These are phyloP conservation scores for Nematodospora valgi DNA, from an alignment of 805 yeast genomes.

Conservation along the genomic window DNA sequence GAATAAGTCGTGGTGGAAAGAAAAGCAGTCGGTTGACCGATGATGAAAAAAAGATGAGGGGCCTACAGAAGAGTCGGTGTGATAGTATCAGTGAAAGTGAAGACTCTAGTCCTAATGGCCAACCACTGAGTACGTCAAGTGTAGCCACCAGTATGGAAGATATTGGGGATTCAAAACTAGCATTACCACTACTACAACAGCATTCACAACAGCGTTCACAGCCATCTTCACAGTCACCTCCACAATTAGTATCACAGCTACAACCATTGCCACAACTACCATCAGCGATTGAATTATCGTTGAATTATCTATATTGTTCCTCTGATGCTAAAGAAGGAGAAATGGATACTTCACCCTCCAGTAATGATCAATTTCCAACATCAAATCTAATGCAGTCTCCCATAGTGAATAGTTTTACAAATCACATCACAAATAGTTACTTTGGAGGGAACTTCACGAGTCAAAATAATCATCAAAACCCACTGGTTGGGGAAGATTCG, in stretches of 20 bases:
- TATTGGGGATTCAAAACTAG: too few species aligned
- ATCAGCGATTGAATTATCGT: neutral
- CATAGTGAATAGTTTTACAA: slow-evolving; percentile 22
- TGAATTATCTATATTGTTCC: neutral
- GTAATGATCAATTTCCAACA: neutral
- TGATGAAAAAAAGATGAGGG: slow-evolving; percentile 8
- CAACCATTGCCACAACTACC: neutral
- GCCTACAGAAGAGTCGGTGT: neutral
- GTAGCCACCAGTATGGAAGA: slow-evolving; percentile 2
- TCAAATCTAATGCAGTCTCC: slow-evolving; percentile 23
- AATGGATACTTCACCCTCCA: too few species aligned
- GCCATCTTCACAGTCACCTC: neutral
- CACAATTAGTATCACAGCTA: too few species aligned
- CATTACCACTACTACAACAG: neutral
- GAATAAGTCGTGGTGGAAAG: slow-evolving; percentile 47
- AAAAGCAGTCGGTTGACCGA: slow-evolving; percentile 13
- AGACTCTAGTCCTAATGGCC: slow-evolving; percentile 1
- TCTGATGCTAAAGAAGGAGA: neutral
- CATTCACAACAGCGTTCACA: too few species aligned
- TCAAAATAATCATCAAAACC: slow-evolving; percentile 4
- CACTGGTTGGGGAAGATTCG: slow-evolving; percentile 20
- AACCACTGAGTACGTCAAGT: neutral
- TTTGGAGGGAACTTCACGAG: slow-evolving; percentile 25
- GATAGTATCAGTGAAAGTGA: slow-evolving; percentile 3
- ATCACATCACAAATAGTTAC: slow-evolving; percentile 34